phyloP scores from a whole-genome alignment of 2,329 filamentous ascomycete species.

The Botrytis paeoniae region DNA sequence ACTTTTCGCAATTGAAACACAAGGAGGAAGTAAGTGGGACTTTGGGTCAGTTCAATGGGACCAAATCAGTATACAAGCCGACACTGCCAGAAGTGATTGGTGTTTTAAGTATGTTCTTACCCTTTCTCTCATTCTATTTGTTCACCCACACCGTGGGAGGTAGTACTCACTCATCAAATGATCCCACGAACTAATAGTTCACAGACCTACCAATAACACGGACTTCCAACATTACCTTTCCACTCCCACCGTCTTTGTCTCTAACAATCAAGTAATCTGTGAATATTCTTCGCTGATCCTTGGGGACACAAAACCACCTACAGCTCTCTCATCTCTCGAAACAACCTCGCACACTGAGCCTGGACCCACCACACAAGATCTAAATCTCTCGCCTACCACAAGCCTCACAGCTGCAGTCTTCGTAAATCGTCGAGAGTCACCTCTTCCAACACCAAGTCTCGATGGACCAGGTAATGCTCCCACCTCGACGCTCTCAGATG shows the following conservation, averaged over 20 bases:
- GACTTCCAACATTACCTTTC: neutral
- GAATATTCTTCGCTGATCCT: neutral
- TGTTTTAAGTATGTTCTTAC: neutral
- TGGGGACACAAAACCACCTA: neutral
- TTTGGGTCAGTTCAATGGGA: conserved; percentile 11
- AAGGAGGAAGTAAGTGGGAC: neutral
- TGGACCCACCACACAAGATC: neutral
- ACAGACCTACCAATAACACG: neutral
- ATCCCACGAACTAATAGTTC: neutral
- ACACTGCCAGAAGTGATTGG: neutral
- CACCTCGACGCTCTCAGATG: neutral
- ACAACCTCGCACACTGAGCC: neutral
- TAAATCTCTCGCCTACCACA: neutral
- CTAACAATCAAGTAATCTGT: neutral
- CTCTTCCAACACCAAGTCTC: neutral
- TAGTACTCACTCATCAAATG: neutral
- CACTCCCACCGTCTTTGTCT: neutral
- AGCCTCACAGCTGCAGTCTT: neutral
- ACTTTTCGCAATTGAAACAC: conserved; percentile 7
- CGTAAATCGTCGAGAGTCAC: neutral
- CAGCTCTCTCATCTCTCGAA: neutral
- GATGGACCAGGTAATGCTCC: neutral
- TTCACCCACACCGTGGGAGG: neutral
- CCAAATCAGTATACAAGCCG: neutral
- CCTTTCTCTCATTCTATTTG: neutral